phyloP scores from a whole-genome alignment of 1,284 basidiomycete species.

The Sutorius eximius region DNA sequence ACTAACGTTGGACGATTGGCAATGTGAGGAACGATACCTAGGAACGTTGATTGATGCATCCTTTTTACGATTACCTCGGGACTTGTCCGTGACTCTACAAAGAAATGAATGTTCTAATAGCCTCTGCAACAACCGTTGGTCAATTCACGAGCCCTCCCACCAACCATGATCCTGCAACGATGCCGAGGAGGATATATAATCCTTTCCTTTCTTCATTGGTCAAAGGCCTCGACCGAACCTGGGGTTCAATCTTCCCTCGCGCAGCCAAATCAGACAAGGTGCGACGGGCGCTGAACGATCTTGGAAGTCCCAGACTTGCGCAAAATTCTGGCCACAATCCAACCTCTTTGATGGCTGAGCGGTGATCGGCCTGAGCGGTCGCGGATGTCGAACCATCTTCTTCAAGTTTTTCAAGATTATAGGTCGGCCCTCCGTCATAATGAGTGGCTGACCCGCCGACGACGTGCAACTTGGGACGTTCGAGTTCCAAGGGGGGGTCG shows the following conservation, averaged over 20 bases:
- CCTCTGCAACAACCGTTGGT: conserved; percentile 24
- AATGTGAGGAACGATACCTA: background rate
- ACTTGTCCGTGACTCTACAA: conserved; percentile 3
- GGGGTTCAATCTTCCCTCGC: conserved; percentile 9
- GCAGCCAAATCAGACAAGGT: conserved; percentile 10
- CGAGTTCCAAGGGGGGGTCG: conserved; percentile 26
- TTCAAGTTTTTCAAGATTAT: conserved; percentile 47
- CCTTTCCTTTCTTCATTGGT: conserved; percentile 54
- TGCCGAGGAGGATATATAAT: conserved; percentile 51
- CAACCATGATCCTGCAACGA: conserved; percentile 54
- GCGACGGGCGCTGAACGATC: conserved; percentile 25
- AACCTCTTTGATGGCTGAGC: conserved; percentile 10
- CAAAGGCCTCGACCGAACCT: conserved; percentile 40
- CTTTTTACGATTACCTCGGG: background rate
- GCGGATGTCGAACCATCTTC: conserved; percentile 12
- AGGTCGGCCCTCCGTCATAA: conserved; percentile 62
- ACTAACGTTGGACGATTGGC: conserved; percentile 4
- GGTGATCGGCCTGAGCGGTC: conserved; percentile 8
- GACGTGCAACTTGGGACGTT: conserved; percentile 67
- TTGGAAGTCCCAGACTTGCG: conserved; percentile 40
- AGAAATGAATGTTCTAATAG: conserved; percentile 8
- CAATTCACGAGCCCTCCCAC: conserved; percentile 45
- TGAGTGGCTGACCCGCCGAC: conserved; percentile 67
- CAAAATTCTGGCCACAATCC: conserved; percentile 38
- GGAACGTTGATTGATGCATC: background rate